Base-by-base conservation (phyloP, 495 filamentous ascomycete species). In the Antarctomyces pellizariae region DNA sequence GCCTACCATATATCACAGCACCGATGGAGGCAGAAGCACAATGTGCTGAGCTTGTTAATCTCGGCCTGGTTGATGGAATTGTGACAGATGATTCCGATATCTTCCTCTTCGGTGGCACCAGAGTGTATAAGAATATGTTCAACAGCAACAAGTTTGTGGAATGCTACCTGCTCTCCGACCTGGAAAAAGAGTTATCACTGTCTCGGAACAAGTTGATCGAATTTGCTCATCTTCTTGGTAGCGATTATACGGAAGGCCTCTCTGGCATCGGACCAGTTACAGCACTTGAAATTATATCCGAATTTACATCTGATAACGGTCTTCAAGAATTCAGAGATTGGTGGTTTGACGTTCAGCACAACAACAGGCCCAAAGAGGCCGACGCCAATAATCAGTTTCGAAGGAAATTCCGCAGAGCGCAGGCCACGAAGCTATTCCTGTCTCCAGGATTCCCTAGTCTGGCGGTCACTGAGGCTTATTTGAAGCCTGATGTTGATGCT, bases 101-200 rank as follows among this genome's bases (percentile, higher is more conserved):
- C n/a, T 95, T 97, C 43, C 64, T 97, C 7, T 97, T 97, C 41
- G 86, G 86, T 21, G 86, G 86, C 16, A 95, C 80, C 0, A 61
- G 86, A 9, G 73, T 97, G 10, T 97, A 95, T 57, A 93, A 95
- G 36, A 93, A 97, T 54, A 89, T 95, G 80, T 97, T 97, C 61
- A 95, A 91, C 46, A 72, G 75, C 39, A 76, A 80, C 49, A 95
- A 95, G 39, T 89, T 72, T 38, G 86, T 97, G 22, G 89, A 97
- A 51, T 95, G 86, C 48, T 97, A 93, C 39, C 64, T 97, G 14
- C 51, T 69, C n/a, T 54, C 55, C 2, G 84, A 95, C 39, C 58
- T 97, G 1, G 79, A 90, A 41, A 73, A 77, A 36, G 86, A 97
- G 34, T 71, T 90, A 27, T 74, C 71, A 2, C 68, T 97, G 1